Percentiles rank a stretch among this genome's conserved stretches.
Conservation (phyloP, 768 basidiomycete genomes). For the Trametes elegans region DNA sequence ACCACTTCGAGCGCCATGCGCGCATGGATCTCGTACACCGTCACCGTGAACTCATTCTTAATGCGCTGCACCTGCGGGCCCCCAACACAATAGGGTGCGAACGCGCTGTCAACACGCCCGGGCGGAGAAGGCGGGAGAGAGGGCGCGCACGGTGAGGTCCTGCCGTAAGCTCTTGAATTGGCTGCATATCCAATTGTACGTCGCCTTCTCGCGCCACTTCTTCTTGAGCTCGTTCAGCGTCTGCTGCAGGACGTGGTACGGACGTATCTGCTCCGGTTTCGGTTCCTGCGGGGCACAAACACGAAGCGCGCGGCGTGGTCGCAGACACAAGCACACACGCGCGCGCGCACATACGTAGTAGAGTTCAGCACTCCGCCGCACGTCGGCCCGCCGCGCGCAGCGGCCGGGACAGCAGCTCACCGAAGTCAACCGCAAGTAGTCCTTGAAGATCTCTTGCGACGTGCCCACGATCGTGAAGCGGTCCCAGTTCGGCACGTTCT, state of each 20-base stretch:
- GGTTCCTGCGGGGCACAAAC: conserved; percentile 65
- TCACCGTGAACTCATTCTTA: conserved; percentile 96
- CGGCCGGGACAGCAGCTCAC: conserved; percentile 40
- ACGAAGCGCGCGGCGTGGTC: no score
- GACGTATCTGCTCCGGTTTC: conserved; percentile 90
- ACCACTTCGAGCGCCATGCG: conserved; percentile 94
- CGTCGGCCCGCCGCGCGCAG: background rate
- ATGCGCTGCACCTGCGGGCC: conserved; percentile 87
- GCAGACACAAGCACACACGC: no score
- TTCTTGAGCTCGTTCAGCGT: conserved; percentile 85
- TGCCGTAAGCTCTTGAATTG: conserved; percentile 98
- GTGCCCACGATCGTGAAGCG: conserved; percentile 93
- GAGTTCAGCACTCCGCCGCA: no score
- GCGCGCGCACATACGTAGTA: no score
- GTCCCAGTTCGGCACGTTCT: conserved; percentile 99
- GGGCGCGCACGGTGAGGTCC: conserved; percentile 84
- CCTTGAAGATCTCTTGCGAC: conserved; percentile 87
- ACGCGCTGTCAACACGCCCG: conserved; percentile 14
- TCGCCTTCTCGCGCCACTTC: conserved; percentile 77
- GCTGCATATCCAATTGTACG: conserved; percentile 92
- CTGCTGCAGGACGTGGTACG: conserved; percentile 77
- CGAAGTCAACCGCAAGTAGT: conserved; percentile 90
- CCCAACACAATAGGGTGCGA: conserved; percentile 19
- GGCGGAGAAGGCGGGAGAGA: conserved; percentile 3
- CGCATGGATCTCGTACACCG: conserved; percentile 98